Percentiles rank a stretch among this genome's conserved stretches.
phyloP scores from a whole-genome alignment of 495 filamentous ascomycete species.

The Trichoderma asperelloides region DNA sequence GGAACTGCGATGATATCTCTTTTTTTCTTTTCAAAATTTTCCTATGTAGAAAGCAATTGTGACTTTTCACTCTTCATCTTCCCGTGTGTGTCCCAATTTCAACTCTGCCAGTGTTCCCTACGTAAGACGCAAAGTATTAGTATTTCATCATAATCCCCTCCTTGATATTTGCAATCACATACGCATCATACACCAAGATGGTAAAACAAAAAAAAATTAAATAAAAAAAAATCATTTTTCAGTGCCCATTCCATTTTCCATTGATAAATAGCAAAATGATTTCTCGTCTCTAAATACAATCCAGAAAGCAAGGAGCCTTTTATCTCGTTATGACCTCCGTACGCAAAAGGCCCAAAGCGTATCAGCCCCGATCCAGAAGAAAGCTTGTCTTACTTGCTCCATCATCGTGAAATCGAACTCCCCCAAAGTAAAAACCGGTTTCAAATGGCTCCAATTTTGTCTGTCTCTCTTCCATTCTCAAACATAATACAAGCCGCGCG shows the following conservation, averaged over 20 bases:
- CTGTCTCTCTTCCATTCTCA: neutral
- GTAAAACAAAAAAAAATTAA: neutral
- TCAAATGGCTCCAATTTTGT: neutral
- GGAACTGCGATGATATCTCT: neutral
- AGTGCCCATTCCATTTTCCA: neutral
- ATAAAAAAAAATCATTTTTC: no score
- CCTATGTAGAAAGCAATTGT: slow-evolving; percentile 8
- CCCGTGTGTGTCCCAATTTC: neutral
- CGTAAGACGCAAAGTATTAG: neutral
- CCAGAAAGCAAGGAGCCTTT: neutral
- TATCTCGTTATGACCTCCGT: neutral
- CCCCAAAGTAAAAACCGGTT: neutral
- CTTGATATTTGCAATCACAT: no score
- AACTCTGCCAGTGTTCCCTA: neutral
- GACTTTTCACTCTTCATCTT: neutral
- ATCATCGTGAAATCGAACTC: neutral
- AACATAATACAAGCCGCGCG: neutral
- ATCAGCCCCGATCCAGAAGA: neutral
- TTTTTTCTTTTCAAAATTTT: neutral
- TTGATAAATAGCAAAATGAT: neutral
- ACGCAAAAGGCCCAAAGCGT: neutral
- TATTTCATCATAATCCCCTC: no score
- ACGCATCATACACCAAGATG: neutral
- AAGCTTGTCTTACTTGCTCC: neutral
- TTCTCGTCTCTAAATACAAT: neutral